These are phyloP conservation scores for Orbilia quercus DNA, from an alignment of 2,329 filamentous ascomycete genomes.

Conservation along the genomic window DNA sequence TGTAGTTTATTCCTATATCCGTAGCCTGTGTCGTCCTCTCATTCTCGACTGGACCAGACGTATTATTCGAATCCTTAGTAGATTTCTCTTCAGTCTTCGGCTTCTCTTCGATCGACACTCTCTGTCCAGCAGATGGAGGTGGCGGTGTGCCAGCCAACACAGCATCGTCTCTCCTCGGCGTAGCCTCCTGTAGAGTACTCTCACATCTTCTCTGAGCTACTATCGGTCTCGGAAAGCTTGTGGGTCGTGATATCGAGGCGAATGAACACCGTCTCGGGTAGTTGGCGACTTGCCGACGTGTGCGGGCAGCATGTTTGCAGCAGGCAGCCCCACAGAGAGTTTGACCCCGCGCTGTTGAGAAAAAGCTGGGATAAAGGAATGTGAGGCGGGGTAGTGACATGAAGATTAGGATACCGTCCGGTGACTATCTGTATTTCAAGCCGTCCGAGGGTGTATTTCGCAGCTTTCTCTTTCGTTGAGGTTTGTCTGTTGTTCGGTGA, in stretches of 20 bases:
- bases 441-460: background rate
- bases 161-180: slow-evolving; percentile 28
- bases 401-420: background rate
- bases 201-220: slow-evolving; percentile 29
- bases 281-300: slow-evolving; percentile 27
- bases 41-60: slow-evolving; percentile 2
- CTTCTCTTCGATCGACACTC: background rate
- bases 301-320: slow-evolving; percentile 49
- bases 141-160: slow-evolving; percentile 24
- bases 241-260: slow-evolving; percentile 34
- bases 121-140: slow-evolving; percentile 20
- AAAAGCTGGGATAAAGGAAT: slow-evolving; percentile 53
- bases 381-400: slow-evolving; percentile 53
- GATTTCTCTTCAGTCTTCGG: slow-evolving; percentile 34
- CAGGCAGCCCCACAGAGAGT: slow-evolving; percentile 36
- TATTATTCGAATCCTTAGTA: slow-evolving; percentile 10
- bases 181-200: slow-evolving; percentile 40
- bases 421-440: background rate
- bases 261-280: slow-evolving; percentile 51
- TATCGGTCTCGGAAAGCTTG: slow-evolving; percentile 11
- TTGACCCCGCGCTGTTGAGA: slow-evolving; percentile 44
- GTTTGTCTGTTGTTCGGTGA: background rate
- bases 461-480: background rate
- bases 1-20: slow-evolving; percentile 46
- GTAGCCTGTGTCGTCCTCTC: slow-evolving; percentile 11